Base-by-base conservation (phyloP, 768 basidiomycete species). In the Mycena pura region DNA sequence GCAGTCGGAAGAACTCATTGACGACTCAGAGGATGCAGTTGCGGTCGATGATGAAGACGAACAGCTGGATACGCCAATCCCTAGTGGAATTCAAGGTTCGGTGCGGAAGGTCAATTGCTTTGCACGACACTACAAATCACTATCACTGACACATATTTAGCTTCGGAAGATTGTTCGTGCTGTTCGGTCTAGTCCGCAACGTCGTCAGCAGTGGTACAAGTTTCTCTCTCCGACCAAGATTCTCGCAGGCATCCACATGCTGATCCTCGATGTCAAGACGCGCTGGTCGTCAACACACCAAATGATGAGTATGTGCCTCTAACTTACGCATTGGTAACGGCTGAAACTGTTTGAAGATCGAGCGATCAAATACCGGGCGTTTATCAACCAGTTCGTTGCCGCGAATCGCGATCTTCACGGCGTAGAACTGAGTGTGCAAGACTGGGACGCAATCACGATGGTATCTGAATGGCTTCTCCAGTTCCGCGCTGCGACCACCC, bases 281-380 rank as follows among this genome's bases (percentile, higher is more conserved):
- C 56, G 61, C 10, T 68, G 67, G 67, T 62, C 61, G 3, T 68
- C 67, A 25, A 68, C 66, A 1, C 60, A 68, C 52, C 47, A 65
- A 19, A 68, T 68, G 66, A 46, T 68, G 21, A 36, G 66, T 65
- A 21, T 11, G 55, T 49, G 5, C 25, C 29, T 32, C n/a, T n/a
- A n/a, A n/a, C n/a, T n/a, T n/a, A n/a, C n/a, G n/a, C n/a, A n/a
- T n/a, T n/a, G n/a, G n/a, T n/a, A n/a, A n/a, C n/a, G n/a, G n/a
- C n/a, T n/a, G n/a, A n/a, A n/a, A n/a, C n/a, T n/a, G n/a, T n/a
- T n/a, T n/a, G n/a, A n/a, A n/a, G n/a, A n/a, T n/a, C n/a, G n/a
- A n/a, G n/a, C n/a, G n/a, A n/a, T n/a, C n/a, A n/a, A n/a, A n/a
- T n/a, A n/a, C n/a, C n/a, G n/a, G n/a, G n/a, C n/a, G n/a, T n/a